Conservation (phyloP, 2,329 filamentous ascomycete species). For the Colletotrichum eremochloae region DNA sequence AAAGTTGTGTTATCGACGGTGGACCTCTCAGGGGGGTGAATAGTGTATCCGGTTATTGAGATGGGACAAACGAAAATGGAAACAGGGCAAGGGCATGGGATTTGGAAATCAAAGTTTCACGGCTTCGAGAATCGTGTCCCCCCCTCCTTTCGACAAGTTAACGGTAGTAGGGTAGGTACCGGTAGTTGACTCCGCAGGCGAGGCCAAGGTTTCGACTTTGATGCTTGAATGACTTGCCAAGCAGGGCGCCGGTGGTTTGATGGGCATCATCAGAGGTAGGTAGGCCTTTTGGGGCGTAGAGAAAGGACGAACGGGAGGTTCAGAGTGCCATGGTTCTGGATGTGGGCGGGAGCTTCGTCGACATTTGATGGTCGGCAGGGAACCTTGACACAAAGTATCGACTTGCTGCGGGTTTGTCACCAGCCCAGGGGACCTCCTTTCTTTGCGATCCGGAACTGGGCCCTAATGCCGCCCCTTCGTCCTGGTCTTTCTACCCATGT, state of each 20-base stretch:
- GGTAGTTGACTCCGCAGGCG: background rate
- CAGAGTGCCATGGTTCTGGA: background rate
- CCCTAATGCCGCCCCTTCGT: background rate
- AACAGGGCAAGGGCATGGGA: constrained; percentile 19
- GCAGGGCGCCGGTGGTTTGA: constrained; percentile 4
- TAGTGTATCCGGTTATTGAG: background rate
- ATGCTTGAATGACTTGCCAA: constrained; percentile 1
- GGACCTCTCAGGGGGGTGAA: constrained; percentile 19
- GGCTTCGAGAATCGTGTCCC: background rate
- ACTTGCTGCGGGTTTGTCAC: constrained; percentile 25
- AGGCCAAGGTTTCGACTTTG: constrained; percentile 15
- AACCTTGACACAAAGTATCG: background rate
- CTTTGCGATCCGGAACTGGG: background rate
- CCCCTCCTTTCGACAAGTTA: constrained; percentile 7
- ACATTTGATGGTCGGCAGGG: constrained; percentile 24
- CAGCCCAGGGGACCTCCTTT: background rate
- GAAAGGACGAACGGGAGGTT: constrained; percentile 21
- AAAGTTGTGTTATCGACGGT: constrained; percentile 36
- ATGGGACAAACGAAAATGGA: constrained; percentile 22
- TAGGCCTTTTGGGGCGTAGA: background rate
- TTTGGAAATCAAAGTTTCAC: constrained; percentile 24
- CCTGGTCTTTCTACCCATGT: constrained; percentile 8
- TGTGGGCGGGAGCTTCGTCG: constrained; percentile 20
- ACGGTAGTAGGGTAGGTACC: too few relatives aligned
- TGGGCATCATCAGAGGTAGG: constrained; percentile 10